Base-by-base conservation (phyloP, 1,139 yeast genomes). In the Kurtzmaniella natalensis region DNA sequence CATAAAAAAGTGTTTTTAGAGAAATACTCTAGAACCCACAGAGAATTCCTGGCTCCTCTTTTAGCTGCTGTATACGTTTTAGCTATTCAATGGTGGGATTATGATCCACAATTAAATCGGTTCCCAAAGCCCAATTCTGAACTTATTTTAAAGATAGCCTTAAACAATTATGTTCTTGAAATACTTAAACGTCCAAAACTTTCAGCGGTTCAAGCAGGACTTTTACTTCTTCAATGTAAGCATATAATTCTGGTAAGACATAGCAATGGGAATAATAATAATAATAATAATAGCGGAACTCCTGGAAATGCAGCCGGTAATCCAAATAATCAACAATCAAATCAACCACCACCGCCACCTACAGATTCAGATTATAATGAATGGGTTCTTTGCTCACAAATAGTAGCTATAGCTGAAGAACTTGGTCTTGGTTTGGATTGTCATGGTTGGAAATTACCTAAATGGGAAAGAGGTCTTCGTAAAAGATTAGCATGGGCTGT, bases 401-500 rank as follows among this genome's bases (percentile, higher is more conserved):
- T 88, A 19, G 89, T 85, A 3, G 84, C 94, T 0, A 57, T 87
- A 19, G 80, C 95, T 0, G 95, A 87, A 53, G 94, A 88, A 45
- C 61, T 88, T 24, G 96, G 96, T 0, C 62, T 88, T 9, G 95
- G 95, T 0, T 66, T 85, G 13, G 89, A 87, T 51, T 88, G 96
- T 51, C 78, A 81, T 37, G 75, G 73, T 41, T 88, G 96, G 96
- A 79, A 84, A 48, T 58, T 88, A 23, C 96, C 96, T 0, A 80
- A 82, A 47, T 88, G 96, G 96, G 96, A 88, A 52, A 68, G 94
- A 35, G 92, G 94, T 2, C 59, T 88, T 31, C 66, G 96, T 34
- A 76, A 86, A 47, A 66, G 96, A 37, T 59, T 88, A 33, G 95
- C 95, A 0, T 88, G 96, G 96, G 95, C 96, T 0, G 94, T 86